Evolutionary conservation across 805 yeast species (phyloP), one percentile per base, ranked within the genome.

Genomic region (Kodamaea lidongshanica): DNA sequence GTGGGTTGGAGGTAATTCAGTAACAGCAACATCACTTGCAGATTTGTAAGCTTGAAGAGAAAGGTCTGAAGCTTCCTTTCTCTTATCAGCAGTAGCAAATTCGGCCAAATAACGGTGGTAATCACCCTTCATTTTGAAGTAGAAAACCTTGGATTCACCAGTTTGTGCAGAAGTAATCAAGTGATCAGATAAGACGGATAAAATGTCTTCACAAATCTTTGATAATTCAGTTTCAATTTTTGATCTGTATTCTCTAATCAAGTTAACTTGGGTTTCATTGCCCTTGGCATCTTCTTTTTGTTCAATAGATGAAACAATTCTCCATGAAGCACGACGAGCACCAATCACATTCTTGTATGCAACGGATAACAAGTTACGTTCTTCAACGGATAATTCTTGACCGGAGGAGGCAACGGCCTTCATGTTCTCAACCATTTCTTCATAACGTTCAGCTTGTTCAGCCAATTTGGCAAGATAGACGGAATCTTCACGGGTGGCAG

Each of bases 121-220:
- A 65, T 89, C 98, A 74, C 97, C 98, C 72, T 89, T 89, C 97
- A 89, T 89, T 77, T 89, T 89, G 72, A 85, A 87, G 75, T 89
- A 89, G 67, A 89, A 89, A 34, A 89, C 97, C 74, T 89, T 87
- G 30, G 96, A 87, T 69, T 92, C 98, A 54, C 96, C 96, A 45
- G 95, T 77, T 58, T 81, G 85, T 41, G 97, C 96, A 41, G 89
- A 72, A 46, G 96, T 88, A 53, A 89, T 86, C 63, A 89, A 79
- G 63, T 87, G 94, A 52, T 83, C 73, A 45, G 86, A 79, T 58
- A 92, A 75, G 40, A 89, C 95, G 23, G 79, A 69, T 54, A 92
- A 70, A 53, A 92, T 88, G 61, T 88, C 96, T 54, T 86, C 94
- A 66, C 96, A 87, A 55, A 89, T 88, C 61, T 81, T 83, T 44